These are phyloP conservation scores for Aspergillus pseudoterreus DNA, from an alignment of 2,329 filamentous ascomycete species.

Conservation along the genomic window DNA sequence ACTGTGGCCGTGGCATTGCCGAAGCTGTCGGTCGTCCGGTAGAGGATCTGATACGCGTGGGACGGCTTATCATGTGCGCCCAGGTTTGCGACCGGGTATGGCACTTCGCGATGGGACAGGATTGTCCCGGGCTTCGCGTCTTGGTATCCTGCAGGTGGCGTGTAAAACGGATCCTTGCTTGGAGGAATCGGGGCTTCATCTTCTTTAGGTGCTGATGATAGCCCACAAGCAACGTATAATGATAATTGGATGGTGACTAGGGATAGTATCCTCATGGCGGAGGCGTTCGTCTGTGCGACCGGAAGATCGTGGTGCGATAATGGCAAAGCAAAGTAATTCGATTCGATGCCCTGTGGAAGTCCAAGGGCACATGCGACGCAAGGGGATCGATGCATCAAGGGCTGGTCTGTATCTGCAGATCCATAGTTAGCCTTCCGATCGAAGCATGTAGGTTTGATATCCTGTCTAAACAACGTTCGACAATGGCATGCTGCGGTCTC, in stretches of 20 bases:
- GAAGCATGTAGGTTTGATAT: too few species aligned
- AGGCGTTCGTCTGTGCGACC: too few species aligned
- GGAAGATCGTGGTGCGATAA: too few species aligned
- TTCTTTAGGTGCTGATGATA: background rate
- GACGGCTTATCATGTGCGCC: background rate
- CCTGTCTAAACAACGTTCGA: too few species aligned
- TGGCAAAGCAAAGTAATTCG: too few species aligned
- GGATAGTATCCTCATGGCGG: too few species aligned
- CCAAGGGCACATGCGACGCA: too few species aligned
- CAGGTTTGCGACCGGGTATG: background rate
- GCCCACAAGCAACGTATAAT: background rate
- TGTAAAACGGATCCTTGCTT: slow-evolving; percentile 1
- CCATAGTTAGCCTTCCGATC: too few species aligned
- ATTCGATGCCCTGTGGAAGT: too few species aligned
- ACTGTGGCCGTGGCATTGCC: background rate
- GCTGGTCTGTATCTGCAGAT: too few species aligned
- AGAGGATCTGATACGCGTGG: slow-evolving; percentile 2
- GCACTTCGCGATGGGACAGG: background rate
- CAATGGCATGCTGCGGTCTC: too few species aligned
- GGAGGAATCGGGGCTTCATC: background rate
- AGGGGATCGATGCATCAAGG: too few species aligned
- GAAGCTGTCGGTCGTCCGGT: slow-evolving; percentile 3
- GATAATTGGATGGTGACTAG: background rate
- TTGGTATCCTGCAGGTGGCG: background rate
- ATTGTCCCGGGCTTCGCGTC: background rate